A percentile compares a stretch with the other conserved stretches of the same genome.
Conservation (phyloP, 1,284 basidiomycete species). For the Cutaneotrichosporon spelunceum region DNA sequence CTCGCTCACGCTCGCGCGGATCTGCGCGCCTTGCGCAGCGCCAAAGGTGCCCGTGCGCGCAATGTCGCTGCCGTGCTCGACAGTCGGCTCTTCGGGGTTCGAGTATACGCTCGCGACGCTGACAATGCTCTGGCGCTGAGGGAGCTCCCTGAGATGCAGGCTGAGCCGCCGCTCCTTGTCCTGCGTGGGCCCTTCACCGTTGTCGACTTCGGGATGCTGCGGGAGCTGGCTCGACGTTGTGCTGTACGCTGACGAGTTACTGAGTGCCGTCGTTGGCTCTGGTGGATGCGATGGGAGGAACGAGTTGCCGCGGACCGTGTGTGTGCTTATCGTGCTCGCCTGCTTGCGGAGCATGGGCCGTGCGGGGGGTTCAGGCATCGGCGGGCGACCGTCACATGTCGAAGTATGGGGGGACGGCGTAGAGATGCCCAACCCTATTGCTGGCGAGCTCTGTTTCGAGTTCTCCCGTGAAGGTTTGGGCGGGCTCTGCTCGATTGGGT, state of each 20-base stretch:
- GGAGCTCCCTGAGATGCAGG: constrained; percentile 4
- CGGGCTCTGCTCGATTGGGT: constrained; percentile 25
- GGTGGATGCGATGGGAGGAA: constrained; percentile 17
- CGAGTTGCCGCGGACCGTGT: constrained; percentile 17
- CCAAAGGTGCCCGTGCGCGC: constrained; percentile 24
- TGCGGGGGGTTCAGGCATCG: background rate
- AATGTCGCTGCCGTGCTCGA: constrained; percentile 14
- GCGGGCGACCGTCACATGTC: background rate
- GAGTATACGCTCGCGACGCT: constrained; percentile 13
- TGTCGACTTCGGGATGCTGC: background rate
- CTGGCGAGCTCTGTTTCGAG: background rate
- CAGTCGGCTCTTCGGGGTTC: background rate
- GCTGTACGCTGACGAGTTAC: constrained; percentile 16
- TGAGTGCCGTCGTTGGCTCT: constrained; percentile 22
- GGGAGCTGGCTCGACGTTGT: background rate
- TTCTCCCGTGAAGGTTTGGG: constrained; percentile 9
- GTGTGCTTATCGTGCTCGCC: constrained; percentile 10
- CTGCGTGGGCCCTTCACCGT: background rate
- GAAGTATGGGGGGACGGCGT: background rate
- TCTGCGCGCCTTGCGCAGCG: constrained; percentile 11
- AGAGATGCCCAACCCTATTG: background rate
- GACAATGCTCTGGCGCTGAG: constrained; percentile 6
- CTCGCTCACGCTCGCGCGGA: constrained; percentile 25
- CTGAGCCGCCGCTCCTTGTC: constrained; percentile 2
- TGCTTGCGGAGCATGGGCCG: constrained; percentile 16